Evolutionary conservation across 768 basidiomycete genomes (phyloP).

Genomic region (Hydnum rufescens): DNA sequence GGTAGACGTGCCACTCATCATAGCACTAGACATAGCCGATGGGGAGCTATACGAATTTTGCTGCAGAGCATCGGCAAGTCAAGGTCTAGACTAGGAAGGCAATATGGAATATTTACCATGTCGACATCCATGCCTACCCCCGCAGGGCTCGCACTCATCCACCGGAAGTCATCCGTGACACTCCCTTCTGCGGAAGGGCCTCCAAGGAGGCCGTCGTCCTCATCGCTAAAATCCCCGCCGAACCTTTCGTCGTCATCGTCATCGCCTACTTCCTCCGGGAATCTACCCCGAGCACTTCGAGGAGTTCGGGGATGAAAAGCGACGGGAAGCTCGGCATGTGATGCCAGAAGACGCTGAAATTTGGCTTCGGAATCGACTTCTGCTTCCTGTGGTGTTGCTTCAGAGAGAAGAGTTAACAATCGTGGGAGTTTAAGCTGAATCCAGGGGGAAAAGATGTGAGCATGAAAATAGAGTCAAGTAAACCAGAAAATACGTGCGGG

Average conservation of each 20-base stretch:
- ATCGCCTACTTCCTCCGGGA: conserved; percentile 8
- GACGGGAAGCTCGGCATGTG: conserved; percentile 9
- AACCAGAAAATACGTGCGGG: not conserved
- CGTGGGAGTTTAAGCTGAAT: conserved; percentile 5
- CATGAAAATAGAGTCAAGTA: not conserved
- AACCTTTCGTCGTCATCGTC: conserved; percentile 7
- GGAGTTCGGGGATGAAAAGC: conserved; percentile 9
- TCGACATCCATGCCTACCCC: conserved; percentile 9
- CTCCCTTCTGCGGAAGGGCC: not conserved
- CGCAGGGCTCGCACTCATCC: not conserved
- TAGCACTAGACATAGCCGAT: not conserved
- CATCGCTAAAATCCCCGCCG: not conserved
- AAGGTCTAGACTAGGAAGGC: not conserved
- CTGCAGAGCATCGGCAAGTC: not conserved
- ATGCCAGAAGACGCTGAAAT: conserved; percentile 10
- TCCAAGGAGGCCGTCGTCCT: conserved; percentile 3
- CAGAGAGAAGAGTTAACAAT: conserved; percentile 5
- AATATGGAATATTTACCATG: not conserved
- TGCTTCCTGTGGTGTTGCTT: conserved; percentile 1
- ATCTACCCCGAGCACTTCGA: conserved; percentile 8
- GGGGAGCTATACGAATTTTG: not conserved
- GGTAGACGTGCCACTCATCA: conserved; percentile 3
- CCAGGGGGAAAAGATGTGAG: not conserved
- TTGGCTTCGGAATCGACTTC: conserved; percentile 9
- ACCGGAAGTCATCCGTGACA: not conserved